These are phyloP conservation scores for Fonsecaea nubica DNA, from an alignment of 2,329 filamentous ascomycete genomes.

Conservation along the genomic window DNA sequence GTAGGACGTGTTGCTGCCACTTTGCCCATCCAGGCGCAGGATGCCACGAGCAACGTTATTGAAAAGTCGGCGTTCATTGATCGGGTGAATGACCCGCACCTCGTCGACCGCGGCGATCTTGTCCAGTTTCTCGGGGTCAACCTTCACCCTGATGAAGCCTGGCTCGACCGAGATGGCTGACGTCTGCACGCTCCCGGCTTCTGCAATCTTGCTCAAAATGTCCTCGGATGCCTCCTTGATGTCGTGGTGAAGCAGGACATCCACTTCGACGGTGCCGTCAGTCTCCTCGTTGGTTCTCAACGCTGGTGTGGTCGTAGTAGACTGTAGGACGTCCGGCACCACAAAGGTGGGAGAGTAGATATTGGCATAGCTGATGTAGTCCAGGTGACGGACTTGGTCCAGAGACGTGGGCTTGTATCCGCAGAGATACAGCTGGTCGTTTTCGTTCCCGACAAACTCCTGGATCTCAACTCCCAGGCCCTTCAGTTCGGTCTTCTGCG, in stretches of 20 bases:
- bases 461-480: slow-evolving; percentile 1
- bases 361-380: background rate
- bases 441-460: background rate
- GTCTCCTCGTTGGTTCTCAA: background rate
- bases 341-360: slow-evolving; percentile 1
- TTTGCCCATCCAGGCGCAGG: slow-evolving; percentile 25
- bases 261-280: background rate
- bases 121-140: background rate
- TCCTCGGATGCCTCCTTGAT: background rate
- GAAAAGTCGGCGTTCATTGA: slow-evolving; percentile 33
- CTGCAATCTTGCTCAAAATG: slow-evolving; percentile 1
- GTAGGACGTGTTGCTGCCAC: slow-evolving; percentile 21
- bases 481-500: background rate
- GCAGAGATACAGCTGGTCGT: slow-evolving; percentile 2
- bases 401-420: background rate
- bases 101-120: slow-evolving; percentile 13
- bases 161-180: background rate
- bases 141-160: slow-evolving; percentile 1
- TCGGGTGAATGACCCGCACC: slow-evolving; percentile 28
- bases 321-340: background rate
- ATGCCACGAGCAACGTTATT: slow-evolving; percentile 37
- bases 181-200: slow-evolving; percentile 2
- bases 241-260: background rate
- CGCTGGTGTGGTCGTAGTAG: background rate
- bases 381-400: background rate